phyloP scores from a whole-genome alignment of 192 early-diverging fungal species.

The Coemansia sp. region DNA sequence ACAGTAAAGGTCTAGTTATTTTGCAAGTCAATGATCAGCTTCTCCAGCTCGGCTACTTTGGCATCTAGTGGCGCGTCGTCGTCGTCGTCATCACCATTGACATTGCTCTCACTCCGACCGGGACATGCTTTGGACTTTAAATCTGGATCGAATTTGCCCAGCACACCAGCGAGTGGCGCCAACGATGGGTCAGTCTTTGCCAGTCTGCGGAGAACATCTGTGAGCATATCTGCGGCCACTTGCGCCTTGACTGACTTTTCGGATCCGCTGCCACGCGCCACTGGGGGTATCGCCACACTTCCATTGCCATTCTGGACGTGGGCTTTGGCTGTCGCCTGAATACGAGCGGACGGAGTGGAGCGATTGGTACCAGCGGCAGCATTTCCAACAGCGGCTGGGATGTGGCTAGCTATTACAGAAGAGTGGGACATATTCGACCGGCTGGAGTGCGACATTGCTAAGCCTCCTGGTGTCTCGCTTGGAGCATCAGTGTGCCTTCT shows the following conservation, averaged over 20 bases:
- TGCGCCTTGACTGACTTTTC: constrained; percentile 46
- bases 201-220: constrained; percentile 43
- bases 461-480: background rate
- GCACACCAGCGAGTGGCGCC: constrained; percentile 18
- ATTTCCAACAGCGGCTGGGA: background rate
- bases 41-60: constrained; percentile 50
- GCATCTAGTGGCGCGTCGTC: constrained; percentile 41
- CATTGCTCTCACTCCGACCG: background rate
- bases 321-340: background rate
- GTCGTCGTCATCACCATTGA: background rate
- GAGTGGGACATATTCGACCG: background rate
- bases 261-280: background rate
- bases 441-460: background rate
- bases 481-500: constrained; percentile 6
- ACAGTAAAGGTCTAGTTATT: constrained; percentile 3
- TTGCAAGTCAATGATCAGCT: constrained; percentile 44
- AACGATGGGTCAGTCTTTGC: constrained; percentile 33
- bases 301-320: background rate
- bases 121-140: background rate
- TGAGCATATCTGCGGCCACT: constrained; percentile 46
- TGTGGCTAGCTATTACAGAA: background rate
- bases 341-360: background rate
- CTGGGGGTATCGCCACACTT: background rate
- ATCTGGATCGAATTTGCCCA: constrained; percentile 5
- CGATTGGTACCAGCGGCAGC: background rate